phyloP scores from a whole-genome alignment of 176 grass and related monocot genomes.

The Cenchrus americanus region DNA sequence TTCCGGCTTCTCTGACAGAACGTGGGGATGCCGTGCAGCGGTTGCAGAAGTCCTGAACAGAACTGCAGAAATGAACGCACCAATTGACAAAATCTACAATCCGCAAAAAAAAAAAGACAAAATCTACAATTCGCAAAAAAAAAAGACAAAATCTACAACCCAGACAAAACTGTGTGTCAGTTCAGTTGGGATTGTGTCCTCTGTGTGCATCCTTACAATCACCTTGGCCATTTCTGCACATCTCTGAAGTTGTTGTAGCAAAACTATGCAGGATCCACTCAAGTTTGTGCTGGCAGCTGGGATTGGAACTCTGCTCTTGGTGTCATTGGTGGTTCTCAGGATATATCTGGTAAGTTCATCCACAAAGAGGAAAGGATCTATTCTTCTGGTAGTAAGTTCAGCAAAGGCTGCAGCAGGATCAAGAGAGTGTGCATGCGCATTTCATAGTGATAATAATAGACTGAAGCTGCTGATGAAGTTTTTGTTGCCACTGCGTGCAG shows the following conservation, averaged over 20 bases:
- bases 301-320: constrained; percentile 83
- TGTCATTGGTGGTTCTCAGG: constrained; percentile 76
- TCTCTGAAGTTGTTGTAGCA: neutral
- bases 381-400: neutral
- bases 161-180: too few species aligned
- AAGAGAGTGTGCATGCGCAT: neutral
- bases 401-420: too few species aligned
- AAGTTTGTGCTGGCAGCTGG: constrained; percentile 85
- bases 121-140: too few species aligned
- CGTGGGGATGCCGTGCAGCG: neutral
- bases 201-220: neutral
- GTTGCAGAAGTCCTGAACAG: neutral
- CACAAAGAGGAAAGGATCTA: neutral
- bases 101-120: too few species aligned
- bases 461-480: neutral
- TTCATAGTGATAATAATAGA: neutral
- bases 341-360: constrained; percentile 71
- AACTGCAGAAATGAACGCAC: neutral
- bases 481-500: constrained; percentile 34
- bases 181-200: neutral
- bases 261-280: constrained; percentile 71
- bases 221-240: neutral
- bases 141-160: too few species aligned
- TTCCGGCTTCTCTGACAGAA: neutral
- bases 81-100: neutral